These are phyloP conservation scores for Arbutus unedo DNA, from an alignment of 148 eudicot species.

Conservation along the genomic window DNA sequence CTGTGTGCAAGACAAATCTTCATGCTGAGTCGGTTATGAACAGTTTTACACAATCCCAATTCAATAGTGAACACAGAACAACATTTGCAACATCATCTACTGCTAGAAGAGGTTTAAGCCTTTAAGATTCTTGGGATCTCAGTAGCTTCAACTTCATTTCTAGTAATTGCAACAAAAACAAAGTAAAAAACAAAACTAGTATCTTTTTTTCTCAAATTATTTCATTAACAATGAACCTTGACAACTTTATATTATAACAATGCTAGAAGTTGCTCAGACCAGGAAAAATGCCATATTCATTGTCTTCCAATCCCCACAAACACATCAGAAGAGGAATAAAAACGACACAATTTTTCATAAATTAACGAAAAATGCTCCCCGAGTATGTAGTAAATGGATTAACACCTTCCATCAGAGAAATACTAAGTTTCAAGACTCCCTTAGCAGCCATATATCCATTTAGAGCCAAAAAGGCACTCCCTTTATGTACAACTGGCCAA, in stretches of 20 bases:
- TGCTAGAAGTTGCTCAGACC: background rate
- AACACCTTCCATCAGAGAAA: constrained; percentile 6
- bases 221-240: background rate
- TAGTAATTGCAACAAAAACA: background rate
- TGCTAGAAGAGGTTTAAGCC: background rate
- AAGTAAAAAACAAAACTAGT: background rate
- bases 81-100: background rate
- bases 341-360: background rate
- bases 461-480: constrained; percentile 31
- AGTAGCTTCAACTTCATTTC: background rate
- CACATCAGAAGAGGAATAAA: background rate
- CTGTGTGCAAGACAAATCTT: background rate
- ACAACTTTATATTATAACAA: background rate
- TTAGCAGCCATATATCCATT: constrained; percentile 26
- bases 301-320: background rate
- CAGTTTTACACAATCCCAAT: background rate
- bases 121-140: background rate
- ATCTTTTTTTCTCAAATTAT: background rate
- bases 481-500: constrained; percentile 50
- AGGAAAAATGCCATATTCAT: background rate
- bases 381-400: constrained; percentile 9
- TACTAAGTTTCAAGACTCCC: background rate
- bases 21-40: background rate
- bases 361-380: constrained; percentile 9
- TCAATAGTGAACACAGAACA: background rate